Evolutionary conservation across 192 early-diverging fungal genomes (phyloP), one percentile per base, ranked within the genome.

Genomic region (Coemansia sp.): DNA sequence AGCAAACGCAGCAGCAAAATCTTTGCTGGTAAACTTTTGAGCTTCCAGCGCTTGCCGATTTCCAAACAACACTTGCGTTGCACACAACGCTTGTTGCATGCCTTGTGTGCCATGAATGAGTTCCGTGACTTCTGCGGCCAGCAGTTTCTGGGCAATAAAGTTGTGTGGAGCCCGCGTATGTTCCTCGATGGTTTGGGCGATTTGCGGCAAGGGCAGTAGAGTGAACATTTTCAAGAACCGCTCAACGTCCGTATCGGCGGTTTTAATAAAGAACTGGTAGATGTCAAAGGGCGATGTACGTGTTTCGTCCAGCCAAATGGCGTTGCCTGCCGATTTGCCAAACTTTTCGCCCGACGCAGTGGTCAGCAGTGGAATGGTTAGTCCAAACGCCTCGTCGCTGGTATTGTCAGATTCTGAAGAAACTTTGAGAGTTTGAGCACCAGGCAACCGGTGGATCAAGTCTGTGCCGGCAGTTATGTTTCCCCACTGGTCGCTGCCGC

Each of bases 401-500:
- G 22, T 17, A 53, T 0, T 9, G 22, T 53, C 51, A 45, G 14
- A 15, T 9, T 3, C 14, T 8, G 51, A 12, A 10, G 8, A 12
- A 10, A 1, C 43, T 4, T 45, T 10, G 2, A 14, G 5, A 6
- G 52, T 0, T 12, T 55, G 25, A 8, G 21, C 25, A 2, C 55
- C 57, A 37, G 64, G 66, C 80, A 87, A 87, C 49, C 85, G 86
- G 58, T 88, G 85, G 48, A 98, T 96, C 67, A 98, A 65, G 54
- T 98, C 94, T 39, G 93, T 91, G 23, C 96, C 96, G 2, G 94
- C 91, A 0, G 87, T 87, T 59, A 98, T 98, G 66, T 98, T 98
- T 19, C 96, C 96, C 96, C 96, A 98, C 65, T 98, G 96, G 67
- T 98, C 94, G 67, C 91, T 93, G 32, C 96, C 96, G 37, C 96